Base-by-base conservation (phyloP, 257 asterid genomes). In the Ophiorrhiza pumila region DNA sequence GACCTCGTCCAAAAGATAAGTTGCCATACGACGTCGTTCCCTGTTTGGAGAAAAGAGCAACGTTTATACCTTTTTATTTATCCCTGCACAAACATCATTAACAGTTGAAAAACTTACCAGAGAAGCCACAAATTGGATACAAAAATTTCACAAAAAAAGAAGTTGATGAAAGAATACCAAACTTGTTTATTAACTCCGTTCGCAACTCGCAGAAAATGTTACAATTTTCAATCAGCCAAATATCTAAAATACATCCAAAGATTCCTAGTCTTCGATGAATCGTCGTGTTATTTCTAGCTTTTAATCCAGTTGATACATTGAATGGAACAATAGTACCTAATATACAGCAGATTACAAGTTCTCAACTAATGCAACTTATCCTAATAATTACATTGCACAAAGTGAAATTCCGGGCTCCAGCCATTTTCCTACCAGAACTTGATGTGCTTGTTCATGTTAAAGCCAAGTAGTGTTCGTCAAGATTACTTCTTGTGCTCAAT, bases 401-500 rank as follows among this genome's bases (percentile, higher is more conserved):
- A 20, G 45, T 47, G 58, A 15, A 68, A 32, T 32, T 68, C 56
- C 15, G 25, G 20, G 23, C 1, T 23, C 15, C 25, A 42, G 43
- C 35, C 20, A 23, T 42, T 25, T 23, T n/a, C n/a, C 71, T 5
- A 18, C 3, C 23, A 25, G 53, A 56, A 20, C 7, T 56, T 59
- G 37, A 43, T 18, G 49, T 34, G 37, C 42, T 45, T 32, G 7
- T 32, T 11, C 25, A 17, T 15, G 4, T n/a, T 17, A 34, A 22
- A 45, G 6, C 7, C 37, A 2, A 22, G 37, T 3, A 2, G 18
- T 13, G 32, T 41, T 14, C 45, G 42, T 25, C 59, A 31, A 22
- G 27, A 53, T 41, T 23, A 3, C 64, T 43, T 66, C 78, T 67
- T 65, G 64, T 32, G 50, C 62, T 46, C 32, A 22, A 2, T n/a